phyloP scores from a whole-genome alignment of 2,329 filamentous ascomycete species.

The Polychaeton citri region DNA sequence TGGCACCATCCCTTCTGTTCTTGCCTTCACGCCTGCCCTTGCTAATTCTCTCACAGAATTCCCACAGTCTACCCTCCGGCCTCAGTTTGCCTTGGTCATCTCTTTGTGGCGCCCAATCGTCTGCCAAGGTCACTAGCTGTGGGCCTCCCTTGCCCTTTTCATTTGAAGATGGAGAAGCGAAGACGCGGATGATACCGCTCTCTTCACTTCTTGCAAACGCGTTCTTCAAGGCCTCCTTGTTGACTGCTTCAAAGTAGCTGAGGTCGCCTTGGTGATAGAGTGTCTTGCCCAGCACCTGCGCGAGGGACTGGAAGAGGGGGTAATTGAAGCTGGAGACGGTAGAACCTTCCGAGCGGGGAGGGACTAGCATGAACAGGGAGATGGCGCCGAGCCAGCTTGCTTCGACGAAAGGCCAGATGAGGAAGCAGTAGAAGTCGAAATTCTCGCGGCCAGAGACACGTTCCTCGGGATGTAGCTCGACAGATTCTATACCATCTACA shows the following conservation, averaged over 20 bases:
- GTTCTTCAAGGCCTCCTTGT: slow-evolving; percentile 95
- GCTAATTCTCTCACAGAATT: slow-evolving; percentile 81
- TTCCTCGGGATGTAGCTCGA: slow-evolving; percentile 67
- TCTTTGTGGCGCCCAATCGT: slow-evolving; percentile 45
- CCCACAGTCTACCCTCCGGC: slow-evolving; percentile 69
- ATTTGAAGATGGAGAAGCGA: slow-evolving; percentile 34
- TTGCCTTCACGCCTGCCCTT: slow-evolving; percentile 78
- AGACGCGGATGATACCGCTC: slow-evolving; percentile 71
- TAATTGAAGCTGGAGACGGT: slow-evolving; percentile 3
- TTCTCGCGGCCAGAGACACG: slow-evolving; percentile 74
- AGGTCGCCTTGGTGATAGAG: slow-evolving; percentile 95
- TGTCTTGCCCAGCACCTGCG: slow-evolving; percentile 74
- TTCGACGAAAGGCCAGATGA: slow-evolving; percentile 98
- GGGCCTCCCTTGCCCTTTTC: slow-evolving; percentile 50
- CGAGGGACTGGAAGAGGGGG: slow-evolving; percentile 51
- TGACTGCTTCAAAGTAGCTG: slow-evolving; percentile 94
- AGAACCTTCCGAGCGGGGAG: slow-evolving; percentile 36
- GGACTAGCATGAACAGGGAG: slow-evolving; percentile 72
- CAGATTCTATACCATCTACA: slow-evolving; percentile 40
- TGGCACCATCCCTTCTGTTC: slow-evolving; percentile 85
- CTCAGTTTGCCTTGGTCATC: slow-evolving; percentile 42
- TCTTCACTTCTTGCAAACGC: slow-evolving; percentile 79
- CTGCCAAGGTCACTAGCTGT: slow-evolving; percentile 41
- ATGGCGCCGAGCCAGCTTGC: slow-evolving; percentile 85
- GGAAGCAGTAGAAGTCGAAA: slow-evolving; percentile 96